Conservation (phyloP, 2,329 filamentous ascomycete species). For the Trichoderma sp. region DNA sequence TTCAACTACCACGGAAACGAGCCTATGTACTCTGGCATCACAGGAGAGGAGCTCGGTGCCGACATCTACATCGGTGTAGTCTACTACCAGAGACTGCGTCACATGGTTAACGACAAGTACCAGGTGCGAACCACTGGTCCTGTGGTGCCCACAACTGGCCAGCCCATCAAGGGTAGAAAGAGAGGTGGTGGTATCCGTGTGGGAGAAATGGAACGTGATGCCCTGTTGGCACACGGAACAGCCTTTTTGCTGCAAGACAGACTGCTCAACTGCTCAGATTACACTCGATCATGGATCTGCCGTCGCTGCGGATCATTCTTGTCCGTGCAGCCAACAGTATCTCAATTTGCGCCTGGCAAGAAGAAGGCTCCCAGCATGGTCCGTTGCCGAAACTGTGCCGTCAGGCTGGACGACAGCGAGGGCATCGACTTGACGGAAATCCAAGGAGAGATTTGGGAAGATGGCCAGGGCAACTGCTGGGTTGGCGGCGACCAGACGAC, state of each 20-base stretch:
- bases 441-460: slow-evolving; percentile 83
- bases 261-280: slow-evolving; percentile 95
- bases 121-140: slow-evolving; percentile 96
- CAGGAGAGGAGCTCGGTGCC: slow-evolving; percentile 85
- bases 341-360: slow-evolving; percentile 57
- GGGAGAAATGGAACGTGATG: slow-evolving; percentile 98
- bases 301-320: slow-evolving; percentile 86
- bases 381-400: slow-evolving; percentile 76
- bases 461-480: slow-evolving; percentile 80
- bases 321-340: slow-evolving; percentile 77
- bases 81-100: slow-evolving; percentile 94
- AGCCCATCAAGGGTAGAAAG: slow-evolving; percentile 95
- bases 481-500: slow-evolving; percentile 88
- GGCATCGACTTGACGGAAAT: slow-evolving; percentile 54
- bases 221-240: slow-evolving; percentile 89
- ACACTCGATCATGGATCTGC: slow-evolving; percentile 86
- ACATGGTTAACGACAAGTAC: slow-evolving; percentile 99
- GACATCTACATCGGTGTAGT: slow-evolving; percentile 98
- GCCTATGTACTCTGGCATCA: slow-evolving; percentile 97
- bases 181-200: slow-evolving; percentile 98
- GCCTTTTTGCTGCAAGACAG: slow-evolving; percentile 94
- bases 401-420: slow-evolving; percentile 54
- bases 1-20: slow-evolving; percentile 99
- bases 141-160: slow-evolving; percentile 83
- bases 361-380: slow-evolving; percentile 67